Evolutionary conservation across 75 land plant genomes (phyloP).

Genomic region (Sequoiadendron giganteum): DNA sequence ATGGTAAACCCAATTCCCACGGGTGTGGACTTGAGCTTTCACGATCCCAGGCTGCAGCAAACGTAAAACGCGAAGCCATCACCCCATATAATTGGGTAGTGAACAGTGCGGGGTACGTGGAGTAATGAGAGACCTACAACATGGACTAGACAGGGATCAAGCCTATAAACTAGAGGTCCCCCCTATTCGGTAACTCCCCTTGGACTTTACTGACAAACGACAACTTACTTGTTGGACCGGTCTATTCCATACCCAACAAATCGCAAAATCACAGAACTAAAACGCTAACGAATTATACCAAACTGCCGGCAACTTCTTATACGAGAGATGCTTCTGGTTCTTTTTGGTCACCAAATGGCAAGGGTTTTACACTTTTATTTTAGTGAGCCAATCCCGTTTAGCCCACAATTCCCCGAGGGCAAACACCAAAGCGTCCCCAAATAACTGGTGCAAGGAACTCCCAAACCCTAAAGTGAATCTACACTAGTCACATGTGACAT

Average conservation of each 20-base stretch:
- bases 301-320: not conserved
- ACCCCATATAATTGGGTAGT: constrained; percentile 11
- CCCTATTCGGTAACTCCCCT: not conserved
- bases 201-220: not conserved
- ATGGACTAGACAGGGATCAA: not conserved
- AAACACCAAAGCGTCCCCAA: too few relatives aligned
- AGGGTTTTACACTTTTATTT: not conserved
- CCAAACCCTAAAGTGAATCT: too few relatives aligned
- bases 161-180: not conserved
- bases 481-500: too few relatives aligned
- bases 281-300: not conserved
- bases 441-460: too few relatives aligned
- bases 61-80: not conserved
- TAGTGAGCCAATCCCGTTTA: not conserved
- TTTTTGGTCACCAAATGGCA: not conserved
- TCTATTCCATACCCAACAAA: not conserved
- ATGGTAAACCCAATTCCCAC: not conserved
- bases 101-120: not conserved
- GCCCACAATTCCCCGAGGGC: not conserved
- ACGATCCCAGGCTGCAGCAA: not conserved
- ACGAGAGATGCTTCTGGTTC: not conserved
- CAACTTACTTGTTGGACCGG: not conserved
- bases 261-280: not conserved
- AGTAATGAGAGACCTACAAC: not conserved
- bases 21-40: not conserved